These are phyloP conservation scores for Cordyceps farinosa DNA, from an alignment of 2,329 filamentous ascomycete genomes.

Conservation along the genomic window DNA sequence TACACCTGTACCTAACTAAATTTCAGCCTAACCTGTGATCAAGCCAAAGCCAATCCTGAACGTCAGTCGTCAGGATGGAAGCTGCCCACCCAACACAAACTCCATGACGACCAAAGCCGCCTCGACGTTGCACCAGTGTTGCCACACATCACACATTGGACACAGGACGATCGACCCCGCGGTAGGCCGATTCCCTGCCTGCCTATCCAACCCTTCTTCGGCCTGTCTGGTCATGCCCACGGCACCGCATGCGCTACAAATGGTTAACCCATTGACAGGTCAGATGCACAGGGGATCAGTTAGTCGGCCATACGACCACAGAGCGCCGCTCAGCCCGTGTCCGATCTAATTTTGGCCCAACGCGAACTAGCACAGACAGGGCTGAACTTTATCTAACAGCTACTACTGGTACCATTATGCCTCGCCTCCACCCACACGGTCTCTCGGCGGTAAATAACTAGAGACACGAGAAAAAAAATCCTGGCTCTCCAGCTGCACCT, in stretches of 20 bases:
- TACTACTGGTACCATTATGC: neutral
- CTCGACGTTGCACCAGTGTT: neutral
- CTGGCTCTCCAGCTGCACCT: neutral
- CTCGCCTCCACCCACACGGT: neutral
- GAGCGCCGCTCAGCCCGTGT: neutral
- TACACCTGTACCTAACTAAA: neutral
- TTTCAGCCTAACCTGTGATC: neutral
- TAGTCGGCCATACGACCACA: neutral
- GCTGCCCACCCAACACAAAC: neutral
- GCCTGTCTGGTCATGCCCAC: too few species aligned
- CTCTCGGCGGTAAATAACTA: too few species aligned
- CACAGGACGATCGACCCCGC: too few species aligned
- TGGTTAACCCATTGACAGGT: neutral
- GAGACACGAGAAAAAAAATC: neutral
- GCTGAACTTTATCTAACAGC: neutral
- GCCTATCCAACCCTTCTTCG: too few species aligned
- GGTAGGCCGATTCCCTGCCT: too few species aligned
- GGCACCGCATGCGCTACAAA: neutral
- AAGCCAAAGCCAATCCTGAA: neutral
- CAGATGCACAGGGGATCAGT: neutral
- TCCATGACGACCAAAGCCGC: neutral
- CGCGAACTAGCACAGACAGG: neutral
- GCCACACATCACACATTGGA: neutral
- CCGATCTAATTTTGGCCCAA: neutral
- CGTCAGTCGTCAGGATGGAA: neutral